These are phyloP conservation scores for Boletus rubroflammeus DNA, from an alignment of 768 basidiomycete genomes.

Conservation along the genomic window DNA sequence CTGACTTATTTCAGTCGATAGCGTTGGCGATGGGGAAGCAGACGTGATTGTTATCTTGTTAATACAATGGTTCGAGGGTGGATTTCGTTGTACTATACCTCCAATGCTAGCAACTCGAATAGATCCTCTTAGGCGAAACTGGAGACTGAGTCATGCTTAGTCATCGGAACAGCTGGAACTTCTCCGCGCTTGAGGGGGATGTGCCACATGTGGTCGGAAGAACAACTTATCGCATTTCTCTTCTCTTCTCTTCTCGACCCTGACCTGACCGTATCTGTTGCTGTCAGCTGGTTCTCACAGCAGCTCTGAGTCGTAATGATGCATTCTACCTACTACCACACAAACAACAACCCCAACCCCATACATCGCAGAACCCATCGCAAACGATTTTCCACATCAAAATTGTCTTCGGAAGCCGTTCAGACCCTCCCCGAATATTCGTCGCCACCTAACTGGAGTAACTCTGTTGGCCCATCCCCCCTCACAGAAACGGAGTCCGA, in stretches of 20 bases:
- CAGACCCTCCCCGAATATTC: constrained; percentile 64
- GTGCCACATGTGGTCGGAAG: constrained; percentile 2
- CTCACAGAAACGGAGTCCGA: constrained; percentile 43
- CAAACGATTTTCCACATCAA: constrained; percentile 54
- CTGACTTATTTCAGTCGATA: not conserved
- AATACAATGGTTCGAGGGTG: not conserved
- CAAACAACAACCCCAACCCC: constrained; percentile 9
- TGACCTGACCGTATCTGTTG: constrained; percentile 2
- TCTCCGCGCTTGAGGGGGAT: not conserved
- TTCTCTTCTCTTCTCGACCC: constrained; percentile 3
- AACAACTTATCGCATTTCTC: not conserved
- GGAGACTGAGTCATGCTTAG: constrained; percentile 21
- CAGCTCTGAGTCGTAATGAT: constrained; percentile 8
- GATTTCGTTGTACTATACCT: not conserved
- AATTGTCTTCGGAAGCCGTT: constrained; percentile 65
- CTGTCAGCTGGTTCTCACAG: constrained; percentile 11
- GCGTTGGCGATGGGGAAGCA: not conserved
- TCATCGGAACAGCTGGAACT: constrained; percentile 12
- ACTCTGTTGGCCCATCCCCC: constrained; percentile 11
- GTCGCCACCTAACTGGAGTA: constrained; percentile 32
- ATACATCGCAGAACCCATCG: constrained; percentile 41
- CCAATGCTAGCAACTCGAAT: not conserved
- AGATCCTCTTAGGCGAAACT: not conserved
- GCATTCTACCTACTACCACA: constrained; percentile 15
- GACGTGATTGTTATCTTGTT: not conserved